Conservation (phyloP, 1,139 yeast species). For the Wickerhamomyces sp. region DNA sequence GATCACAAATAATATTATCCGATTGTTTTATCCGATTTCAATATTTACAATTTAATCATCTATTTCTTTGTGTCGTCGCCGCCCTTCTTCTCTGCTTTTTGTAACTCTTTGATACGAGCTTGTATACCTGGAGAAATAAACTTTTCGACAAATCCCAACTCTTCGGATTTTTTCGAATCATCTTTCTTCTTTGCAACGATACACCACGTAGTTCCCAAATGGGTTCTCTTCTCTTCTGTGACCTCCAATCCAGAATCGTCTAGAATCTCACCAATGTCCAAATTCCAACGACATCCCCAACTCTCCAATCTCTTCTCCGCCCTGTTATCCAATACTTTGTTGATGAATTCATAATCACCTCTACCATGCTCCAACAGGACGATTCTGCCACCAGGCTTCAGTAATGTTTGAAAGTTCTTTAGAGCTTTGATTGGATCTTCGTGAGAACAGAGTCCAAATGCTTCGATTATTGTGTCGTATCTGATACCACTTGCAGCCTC, state of each 20-base stretch:
- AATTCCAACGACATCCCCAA: constrained; percentile 98
- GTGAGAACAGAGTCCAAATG: constrained; percentile 94
- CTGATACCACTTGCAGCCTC: constrained; percentile 35
- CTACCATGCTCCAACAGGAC: constrained; percentile 90
- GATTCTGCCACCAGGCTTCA: constrained; percentile 89
- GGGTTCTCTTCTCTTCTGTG: constrained; percentile 72
- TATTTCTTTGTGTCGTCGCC: not conserved
- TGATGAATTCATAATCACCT: constrained; percentile 72
- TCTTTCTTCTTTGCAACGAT: constrained; percentile 69
- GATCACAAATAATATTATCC: no score
- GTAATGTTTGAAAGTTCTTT: constrained; percentile 61
- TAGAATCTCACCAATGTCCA: constrained; percentile 82
- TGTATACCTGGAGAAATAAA: constrained; percentile 30
- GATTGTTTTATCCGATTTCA: no score
- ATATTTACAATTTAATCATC: no score
- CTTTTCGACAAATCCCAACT: constrained; percentile 41
- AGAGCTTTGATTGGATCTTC: constrained; percentile 85
- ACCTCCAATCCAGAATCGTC: constrained; percentile 82
- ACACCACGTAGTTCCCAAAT: constrained; percentile 94
- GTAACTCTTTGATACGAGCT: constrained; percentile 17
- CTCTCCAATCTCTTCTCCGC: constrained; percentile 79
- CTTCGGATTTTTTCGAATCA: constrained; percentile 47
- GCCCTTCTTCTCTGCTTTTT: constrained; percentile 11
- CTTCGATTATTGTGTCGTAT: constrained; percentile 89
- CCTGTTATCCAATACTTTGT: constrained; percentile 74